Conservation (phyloP, 1,139 yeast species). For the Scheffersomyces titani region DNA sequence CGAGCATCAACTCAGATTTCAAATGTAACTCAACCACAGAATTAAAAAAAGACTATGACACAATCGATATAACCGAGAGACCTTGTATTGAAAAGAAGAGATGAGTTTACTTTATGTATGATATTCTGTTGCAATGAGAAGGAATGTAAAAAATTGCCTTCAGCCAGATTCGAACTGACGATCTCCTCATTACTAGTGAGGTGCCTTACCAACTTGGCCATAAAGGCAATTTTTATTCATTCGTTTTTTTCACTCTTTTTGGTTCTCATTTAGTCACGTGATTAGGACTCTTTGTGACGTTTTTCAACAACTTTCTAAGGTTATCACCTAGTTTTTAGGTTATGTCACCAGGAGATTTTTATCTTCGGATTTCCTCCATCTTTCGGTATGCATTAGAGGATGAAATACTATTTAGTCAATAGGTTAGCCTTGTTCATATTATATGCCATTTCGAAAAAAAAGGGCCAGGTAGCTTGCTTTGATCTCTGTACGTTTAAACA, state of each 20-base stretch:
- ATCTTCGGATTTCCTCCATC: too few relatives aligned
- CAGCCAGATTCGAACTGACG: conserved; percentile 87
- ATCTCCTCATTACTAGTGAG: conserved; percentile 90
- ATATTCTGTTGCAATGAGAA: neutral
- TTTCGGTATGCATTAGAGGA: too few relatives aligned
- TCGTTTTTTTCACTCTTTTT: neutral
- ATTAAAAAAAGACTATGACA: neutral
- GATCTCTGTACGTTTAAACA: too few relatives aligned
- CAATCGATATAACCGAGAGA: neutral
- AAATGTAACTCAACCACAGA: neutral
- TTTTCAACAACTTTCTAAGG: too few relatives aligned
- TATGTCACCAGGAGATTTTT: too few relatives aligned
- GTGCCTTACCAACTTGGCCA: conserved; percentile 90
- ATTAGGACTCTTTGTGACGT: too few relatives aligned
- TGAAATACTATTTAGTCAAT: too few relatives aligned
- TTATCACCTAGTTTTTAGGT: too few relatives aligned
- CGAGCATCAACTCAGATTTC: neutral
- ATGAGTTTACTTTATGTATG: neutral
- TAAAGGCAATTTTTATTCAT: conserved; percentile 11
- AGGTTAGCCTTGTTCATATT: too few relatives aligned
- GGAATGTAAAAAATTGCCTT: conserved; percentile 54
- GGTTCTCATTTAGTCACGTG: neutral
- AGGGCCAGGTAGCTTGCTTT: too few relatives aligned
- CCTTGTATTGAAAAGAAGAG: neutral
- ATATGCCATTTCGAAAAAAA: too few relatives aligned